These are phyloP conservation scores for Alnus rubra DNA, from an alignment of 306 rosid genomes.

Conservation along the genomic window DNA sequence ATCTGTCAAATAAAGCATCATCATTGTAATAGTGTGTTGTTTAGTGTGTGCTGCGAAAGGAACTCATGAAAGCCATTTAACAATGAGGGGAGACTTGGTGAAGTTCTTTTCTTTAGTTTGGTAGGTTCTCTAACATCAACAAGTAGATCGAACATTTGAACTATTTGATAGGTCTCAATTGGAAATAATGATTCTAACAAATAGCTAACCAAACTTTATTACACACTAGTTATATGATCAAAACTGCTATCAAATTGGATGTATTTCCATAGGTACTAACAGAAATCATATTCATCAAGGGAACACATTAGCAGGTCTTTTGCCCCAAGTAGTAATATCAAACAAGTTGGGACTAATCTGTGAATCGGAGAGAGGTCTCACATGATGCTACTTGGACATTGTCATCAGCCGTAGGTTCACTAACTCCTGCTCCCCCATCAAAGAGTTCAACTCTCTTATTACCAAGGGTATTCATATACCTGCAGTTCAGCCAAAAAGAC, in stretches of 20 bases:
- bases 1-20: background rate
- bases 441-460: constrained; percentile 92
- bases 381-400: constrained; percentile 88
- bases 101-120: background rate
- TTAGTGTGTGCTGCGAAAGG: background rate
- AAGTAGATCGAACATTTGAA: too few species aligned
- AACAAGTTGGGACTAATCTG: constrained; percentile 1
- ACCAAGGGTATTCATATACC: constrained; percentile 85
- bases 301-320: background rate
- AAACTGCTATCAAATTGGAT: background rate
- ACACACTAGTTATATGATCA: background rate
- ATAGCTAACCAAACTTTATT: background rate
- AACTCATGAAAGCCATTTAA: background rate
- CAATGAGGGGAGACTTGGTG: background rate
- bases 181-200: background rate
- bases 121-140: background rate
- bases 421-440: constrained; percentile 87
- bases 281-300: background rate
- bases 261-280: background rate
- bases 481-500: constrained; percentile 43
- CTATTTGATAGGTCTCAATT: too few species aligned
- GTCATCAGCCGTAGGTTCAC: constrained; percentile 80
- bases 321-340: background rate
- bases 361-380: constrained; percentile 35
- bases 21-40: background rate